Base-by-base conservation (phyloP, 345 rosid genomes). In the Combretum micranthum region DNA sequence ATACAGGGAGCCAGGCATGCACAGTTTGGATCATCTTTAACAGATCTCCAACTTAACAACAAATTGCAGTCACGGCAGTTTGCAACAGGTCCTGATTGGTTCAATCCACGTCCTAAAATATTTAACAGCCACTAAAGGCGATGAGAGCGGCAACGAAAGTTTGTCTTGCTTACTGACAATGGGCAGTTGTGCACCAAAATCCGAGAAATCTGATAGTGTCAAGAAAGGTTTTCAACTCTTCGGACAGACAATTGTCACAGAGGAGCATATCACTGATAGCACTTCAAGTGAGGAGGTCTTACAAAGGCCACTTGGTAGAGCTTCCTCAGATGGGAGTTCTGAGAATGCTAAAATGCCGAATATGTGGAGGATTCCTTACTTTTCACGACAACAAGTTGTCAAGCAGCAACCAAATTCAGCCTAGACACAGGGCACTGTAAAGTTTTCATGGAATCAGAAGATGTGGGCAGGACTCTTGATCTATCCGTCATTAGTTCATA, bases 1-100 rank as follows among this genome's bases (percentile, higher is more conserved):
- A 89, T 93, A 83, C 99, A 89, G 99, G 99, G 99, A 89, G 91
- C 99, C 99, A 93, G 99, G 99, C 99, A 93, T 75, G 80, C 86
- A 73, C 87, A 84, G 59, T 79, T 80, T 57, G 97, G 91, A 73
- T 61, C 76, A 76, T 73, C 90, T 77, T 70, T 83, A 72, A 69
- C 91, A 49, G 79, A 78, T 64, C 83, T 78, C 77, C 82, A 81
- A 77, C 82, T 75, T 62, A 75, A 50, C 80, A 80, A 69, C 77
- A 86, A 82, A 66, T 32, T 32, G 68, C 88, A 78, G 64, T 63
- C 81, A 37, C 82, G 82, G 55, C 79, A 75, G 73, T 79, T 77
- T 69, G 64, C 75, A 47, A 75, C 90, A 68, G 53, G 77, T 76
- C 72, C 79, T 45, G 79, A 70, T 68, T 78, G 42, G 65, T 75